phyloP scores from a whole-genome alignment of 768 basidiomycete species.

The Lactifluus subvellereus region DNA sequence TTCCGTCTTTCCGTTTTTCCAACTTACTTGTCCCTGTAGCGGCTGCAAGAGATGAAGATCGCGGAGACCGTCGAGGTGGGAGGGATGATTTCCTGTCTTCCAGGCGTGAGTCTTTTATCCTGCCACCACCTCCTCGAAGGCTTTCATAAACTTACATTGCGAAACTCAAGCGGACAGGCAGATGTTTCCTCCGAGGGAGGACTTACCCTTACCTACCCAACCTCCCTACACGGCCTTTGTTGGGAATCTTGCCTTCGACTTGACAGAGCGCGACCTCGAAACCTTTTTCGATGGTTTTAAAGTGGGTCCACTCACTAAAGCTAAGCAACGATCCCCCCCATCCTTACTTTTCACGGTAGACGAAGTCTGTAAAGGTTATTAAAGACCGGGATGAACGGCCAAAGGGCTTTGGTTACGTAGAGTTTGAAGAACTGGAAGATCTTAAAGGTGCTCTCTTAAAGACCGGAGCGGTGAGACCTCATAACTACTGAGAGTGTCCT shows the following conservation, averaged over 20 bases:
- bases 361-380: slow-evolving; percentile 87
- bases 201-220: slow-evolving; percentile 89
- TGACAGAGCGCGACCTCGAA: slow-evolving; percentile 75
- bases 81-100: slow-evolving; percentile 60
- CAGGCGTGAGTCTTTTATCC: slow-evolving; percentile 45
- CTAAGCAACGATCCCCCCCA: neutral
- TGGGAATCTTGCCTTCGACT: slow-evolving; percentile 92
- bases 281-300: slow-evolving; percentile 67
- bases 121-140: slow-evolving; percentile 1
- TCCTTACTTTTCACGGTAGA: slow-evolving; percentile 36
- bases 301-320: slow-evolving; percentile 35
- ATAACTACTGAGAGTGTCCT: neutral
- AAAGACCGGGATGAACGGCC: slow-evolving; percentile 89
- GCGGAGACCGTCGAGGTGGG: slow-evolving; percentile 43
- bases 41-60: slow-evolving; percentile 66
- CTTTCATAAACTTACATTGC: neutral
- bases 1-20: neutral
- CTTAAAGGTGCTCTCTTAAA: slow-evolving; percentile 78
- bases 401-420: slow-evolving; percentile 97
- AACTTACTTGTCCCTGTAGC: slow-evolving; percentile 39
- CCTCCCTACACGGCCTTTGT: slow-evolving; percentile 97
- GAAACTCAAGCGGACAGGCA: slow-evolving; percentile 47
- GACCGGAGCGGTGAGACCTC: slow-evolving; percentile 55
- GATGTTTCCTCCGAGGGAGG: slow-evolving; percentile 64
- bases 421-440: slow-evolving; percentile 82